Percentiles rank a stretch among this genome's conserved stretches.
These are phyloP conservation scores for Leccinum incarnatum DNA, from an alignment of 768 basidiomycete species.

Conservation along the genomic window DNA sequence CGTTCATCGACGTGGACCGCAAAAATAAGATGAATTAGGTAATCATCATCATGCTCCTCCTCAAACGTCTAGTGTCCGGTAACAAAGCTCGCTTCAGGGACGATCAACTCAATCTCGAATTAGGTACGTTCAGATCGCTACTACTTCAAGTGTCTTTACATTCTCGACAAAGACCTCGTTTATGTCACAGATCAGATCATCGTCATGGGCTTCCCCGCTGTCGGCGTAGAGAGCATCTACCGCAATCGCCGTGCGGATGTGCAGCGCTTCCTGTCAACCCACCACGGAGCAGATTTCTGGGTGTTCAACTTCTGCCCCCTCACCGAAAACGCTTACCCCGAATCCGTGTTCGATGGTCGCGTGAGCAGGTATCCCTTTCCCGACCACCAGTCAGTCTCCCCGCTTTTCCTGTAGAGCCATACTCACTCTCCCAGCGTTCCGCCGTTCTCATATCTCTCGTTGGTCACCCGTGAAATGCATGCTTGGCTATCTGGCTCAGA, in stretches of 20 bases:
- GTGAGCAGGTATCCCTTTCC: constrained; percentile 88
- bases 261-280: constrained; percentile 66
- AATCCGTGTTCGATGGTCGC: constrained; percentile 63
- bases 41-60: constrained; percentile 52
- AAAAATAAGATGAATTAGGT: constrained; percentile 1
- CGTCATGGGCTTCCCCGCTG: constrained; percentile 83
- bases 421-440: constrained; percentile 52
- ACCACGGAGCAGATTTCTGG: constrained; percentile 78
- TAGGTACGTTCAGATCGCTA: constrained; percentile 46
- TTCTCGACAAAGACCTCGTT: constrained; percentile 45
- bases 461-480: constrained; percentile 71
- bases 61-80: constrained; percentile 78
- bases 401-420: constrained; percentile 33
- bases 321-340: constrained; percentile 76
- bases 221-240: constrained; percentile 75
- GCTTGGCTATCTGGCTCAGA: constrained; percentile 65
- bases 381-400: constrained; percentile 82
- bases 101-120: constrained; percentile 60
- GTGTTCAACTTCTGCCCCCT: constrained; percentile 88
- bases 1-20: constrained; percentile 12
- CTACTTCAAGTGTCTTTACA: constrained; percentile 6
- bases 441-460: constrained; percentile 69
- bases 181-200: constrained; percentile 75
- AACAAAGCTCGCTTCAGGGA: constrained; percentile 77
- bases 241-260: constrained; percentile 77